A percentile compares a stretch with the other conserved stretches of the same genome.
Evolutionary conservation across 441 rosid genomes (phyloP).

Genomic region (Jatropha multifida): DNA sequence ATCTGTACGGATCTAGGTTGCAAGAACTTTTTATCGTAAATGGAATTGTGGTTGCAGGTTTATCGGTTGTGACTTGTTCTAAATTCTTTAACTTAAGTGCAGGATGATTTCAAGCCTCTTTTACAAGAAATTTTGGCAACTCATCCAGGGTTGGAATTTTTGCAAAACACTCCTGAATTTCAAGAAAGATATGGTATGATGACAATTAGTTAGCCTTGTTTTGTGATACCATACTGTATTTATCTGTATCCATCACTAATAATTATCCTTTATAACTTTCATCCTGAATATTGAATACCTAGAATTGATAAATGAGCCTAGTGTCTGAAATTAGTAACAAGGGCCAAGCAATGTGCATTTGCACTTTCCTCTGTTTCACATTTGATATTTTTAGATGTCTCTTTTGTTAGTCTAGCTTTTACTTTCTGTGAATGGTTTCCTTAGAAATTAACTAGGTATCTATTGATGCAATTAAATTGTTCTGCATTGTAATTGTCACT

Average conservation of each 20-base stretch:
- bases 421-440: background rate
- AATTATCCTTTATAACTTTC: background rate
- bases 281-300: background rate
- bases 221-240: constrained; percentile 18
- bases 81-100: constrained; percentile 13
- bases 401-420: background rate
- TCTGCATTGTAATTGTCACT: background rate
- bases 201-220: background rate
- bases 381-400: background rate
- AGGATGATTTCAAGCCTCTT: constrained; percentile 88
- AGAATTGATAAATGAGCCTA: background rate
- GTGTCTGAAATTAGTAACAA: background rate
- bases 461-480: background rate
- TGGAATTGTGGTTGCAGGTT: background rate
- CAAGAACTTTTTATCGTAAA: background rate
- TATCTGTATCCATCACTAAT: background rate
- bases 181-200: constrained; percentile 96
- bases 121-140: constrained; percentile 89
- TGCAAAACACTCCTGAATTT: constrained; percentile 89
- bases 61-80: background rate
- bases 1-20: constrained; percentile 5
- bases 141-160: constrained; percentile 95
- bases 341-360: background rate
- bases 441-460: background rate
- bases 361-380: background rate